Conservation (phyloP, 208 protist genomes). For the Acanthamoeba triangularis region DNA sequence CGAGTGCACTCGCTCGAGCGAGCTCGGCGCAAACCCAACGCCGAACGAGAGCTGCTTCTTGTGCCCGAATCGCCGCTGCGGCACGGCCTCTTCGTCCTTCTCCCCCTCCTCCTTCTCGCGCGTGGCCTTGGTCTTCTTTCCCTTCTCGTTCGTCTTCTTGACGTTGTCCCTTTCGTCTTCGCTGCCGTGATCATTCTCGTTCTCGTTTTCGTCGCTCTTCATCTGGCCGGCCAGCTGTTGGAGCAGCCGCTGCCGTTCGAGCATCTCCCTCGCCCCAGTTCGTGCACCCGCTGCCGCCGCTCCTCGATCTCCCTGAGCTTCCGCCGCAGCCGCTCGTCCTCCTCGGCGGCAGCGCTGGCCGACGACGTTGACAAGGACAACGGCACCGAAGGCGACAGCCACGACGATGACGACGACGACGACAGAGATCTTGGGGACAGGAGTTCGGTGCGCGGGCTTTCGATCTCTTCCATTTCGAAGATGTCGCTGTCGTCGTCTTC, state of each 20-base stretch:
- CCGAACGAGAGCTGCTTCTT: conserved; percentile 12
- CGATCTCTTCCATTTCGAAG: conserved; percentile 51
- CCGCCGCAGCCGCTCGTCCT: conserved; percentile 11
- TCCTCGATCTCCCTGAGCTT: conserved; percentile 43
- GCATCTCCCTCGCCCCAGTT: conserved; percentile 7
- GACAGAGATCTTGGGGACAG: not conserved
- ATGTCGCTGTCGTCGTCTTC: not conserved
- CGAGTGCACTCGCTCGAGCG: not conserved
- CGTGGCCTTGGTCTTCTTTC: not conserved
- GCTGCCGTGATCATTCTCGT: not conserved
- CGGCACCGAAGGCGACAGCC: too few relatives aligned
- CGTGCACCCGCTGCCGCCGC: conserved; percentile 4
- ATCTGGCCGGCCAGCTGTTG: not conserved
- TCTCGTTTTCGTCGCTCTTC: not conserved
- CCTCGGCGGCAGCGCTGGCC: not conserved
- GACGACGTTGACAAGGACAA: too few relatives aligned
- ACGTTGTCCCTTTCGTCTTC: not conserved
- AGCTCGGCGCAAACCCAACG: not conserved
- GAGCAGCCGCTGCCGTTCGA: not conserved
- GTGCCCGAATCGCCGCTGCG: not conserved
- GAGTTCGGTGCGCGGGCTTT: not conserved
- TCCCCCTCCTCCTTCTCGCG: not conserved
- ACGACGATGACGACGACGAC: not conserved
- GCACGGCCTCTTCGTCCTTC: not conserved
- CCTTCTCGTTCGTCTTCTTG: not conserved